A percentile compares a stretch with the other conserved stretches of the same genome.
phyloP scores from a whole-genome alignment of 257 asterid genomes.

The Thymus mandschuricus region DNA sequence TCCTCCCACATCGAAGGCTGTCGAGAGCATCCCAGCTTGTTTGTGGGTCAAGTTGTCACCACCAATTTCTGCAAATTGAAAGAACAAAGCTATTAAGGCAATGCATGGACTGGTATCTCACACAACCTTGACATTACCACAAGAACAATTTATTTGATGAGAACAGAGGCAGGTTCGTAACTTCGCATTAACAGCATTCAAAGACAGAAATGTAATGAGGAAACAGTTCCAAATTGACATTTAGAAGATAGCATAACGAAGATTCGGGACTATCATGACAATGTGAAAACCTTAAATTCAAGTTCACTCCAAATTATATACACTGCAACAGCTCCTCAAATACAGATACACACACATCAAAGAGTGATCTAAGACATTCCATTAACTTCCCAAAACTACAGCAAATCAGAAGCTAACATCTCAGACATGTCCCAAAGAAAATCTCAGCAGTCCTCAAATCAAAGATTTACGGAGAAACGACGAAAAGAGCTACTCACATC shows the following conservation, averaged over 20 bases:
- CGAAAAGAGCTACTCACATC: conserved; percentile 12
- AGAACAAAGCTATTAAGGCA: conserved; percentile 4
- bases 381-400: conserved; percentile 13
- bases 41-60: conserved; percentile 76
- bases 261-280: neutral
- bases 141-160: neutral
- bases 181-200: neutral
- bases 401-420: neutral
- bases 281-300: conserved; percentile 1
- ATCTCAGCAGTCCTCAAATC: neutral
- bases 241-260: neutral
- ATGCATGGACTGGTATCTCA: too few species aligned
- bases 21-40: conserved; percentile 86
- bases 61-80: conserved; percentile 67
- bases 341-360: neutral
- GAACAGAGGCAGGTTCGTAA: neutral
- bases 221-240: neutral
- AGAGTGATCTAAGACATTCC: conserved; percentile 15
- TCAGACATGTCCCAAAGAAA: conserved; percentile 18
- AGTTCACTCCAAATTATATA: neutral
- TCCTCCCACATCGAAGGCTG: conserved; percentile 89
- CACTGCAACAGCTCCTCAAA: neutral
- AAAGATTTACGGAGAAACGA: neutral
- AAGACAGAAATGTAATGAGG: neutral
- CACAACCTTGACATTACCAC: conserved; percentile 1